Percentiles rank a stretch among this genome's conserved stretches.
Evolutionary conservation across 1,284 basidiomycete species (phyloP).

Genomic region (Golubevia pallescens): DNA sequence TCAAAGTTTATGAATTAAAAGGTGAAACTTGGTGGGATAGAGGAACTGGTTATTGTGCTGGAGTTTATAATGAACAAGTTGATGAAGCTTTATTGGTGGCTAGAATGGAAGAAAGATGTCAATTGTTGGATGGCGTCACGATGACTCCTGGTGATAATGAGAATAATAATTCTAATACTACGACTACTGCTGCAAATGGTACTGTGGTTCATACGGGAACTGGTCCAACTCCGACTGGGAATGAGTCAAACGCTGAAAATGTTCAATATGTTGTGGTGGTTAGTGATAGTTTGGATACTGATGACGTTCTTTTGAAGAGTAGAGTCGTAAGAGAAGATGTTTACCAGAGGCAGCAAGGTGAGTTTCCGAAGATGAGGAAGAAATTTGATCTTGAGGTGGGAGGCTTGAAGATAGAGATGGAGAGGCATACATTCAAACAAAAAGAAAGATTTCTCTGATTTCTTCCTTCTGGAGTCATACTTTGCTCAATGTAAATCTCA

Average conservation of each 20-base stretch:
- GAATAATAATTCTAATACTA: neutral
- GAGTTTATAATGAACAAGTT: conserved; percentile 56
- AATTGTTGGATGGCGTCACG: conserved; percentile 28
- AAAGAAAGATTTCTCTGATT: too few species aligned
- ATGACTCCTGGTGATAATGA: neutral
- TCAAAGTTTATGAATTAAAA: conserved; percentile 60
- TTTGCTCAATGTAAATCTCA: too few species aligned
- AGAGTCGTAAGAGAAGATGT: conserved; percentile 60
- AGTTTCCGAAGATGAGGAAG: neutral
- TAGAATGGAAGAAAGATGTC: conserved; percentile 48
- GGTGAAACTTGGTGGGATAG: conserved; percentile 56
- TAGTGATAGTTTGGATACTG: conserved; percentile 47
- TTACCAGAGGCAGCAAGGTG: conserved; percentile 55
- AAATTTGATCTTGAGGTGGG: too few species aligned
- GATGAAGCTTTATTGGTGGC: conserved; percentile 59
- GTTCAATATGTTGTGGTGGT: conserved; percentile 53
- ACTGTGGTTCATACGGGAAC: neutral
- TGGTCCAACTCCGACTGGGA: conserved; percentile 1
- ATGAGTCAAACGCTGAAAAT: conserved; percentile 5
- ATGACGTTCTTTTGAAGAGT: conserved; percentile 50
- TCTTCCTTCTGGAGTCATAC: too few species aligned
- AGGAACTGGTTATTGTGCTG: conserved; percentile 61
- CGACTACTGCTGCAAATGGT: neutral
- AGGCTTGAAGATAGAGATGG: too few species aligned
- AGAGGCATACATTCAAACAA: too few species aligned